A percentile compares a stretch with the other conserved stretches of the same genome.
These are phyloP conservation scores for Neovahlkampfia damariscottae DNA, from an alignment of 78 protist genomes.

Conservation along the genomic window DNA sequence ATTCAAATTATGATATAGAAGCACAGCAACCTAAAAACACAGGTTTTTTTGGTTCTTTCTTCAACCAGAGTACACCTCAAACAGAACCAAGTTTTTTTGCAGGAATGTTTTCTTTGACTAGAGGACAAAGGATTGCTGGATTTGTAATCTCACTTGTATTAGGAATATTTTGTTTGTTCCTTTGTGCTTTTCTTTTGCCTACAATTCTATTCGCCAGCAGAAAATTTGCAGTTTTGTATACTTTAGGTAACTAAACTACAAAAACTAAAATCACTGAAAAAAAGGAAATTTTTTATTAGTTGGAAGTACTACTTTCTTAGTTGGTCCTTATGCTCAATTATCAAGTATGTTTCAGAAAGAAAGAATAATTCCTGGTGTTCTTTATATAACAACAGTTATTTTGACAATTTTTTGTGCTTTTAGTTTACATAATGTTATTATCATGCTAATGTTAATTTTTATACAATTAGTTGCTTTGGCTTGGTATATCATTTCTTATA, in stretches of 20 bases:
- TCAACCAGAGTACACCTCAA: too few species aligned
- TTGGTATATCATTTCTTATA: constrained; percentile 19
- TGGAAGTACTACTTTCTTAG: not conserved
- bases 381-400: not conserved
- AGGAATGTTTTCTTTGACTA: not conserved
- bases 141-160: constrained; percentile 6
- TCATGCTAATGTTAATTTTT: not conserved
- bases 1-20: too few species aligned
- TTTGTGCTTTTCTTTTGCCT: not conserved
- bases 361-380: too few species aligned
- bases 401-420: not conserved
- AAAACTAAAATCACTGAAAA: not conserved
- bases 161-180: not conserved
- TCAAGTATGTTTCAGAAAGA: too few species aligned
- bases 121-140: constrained; percentile 10
- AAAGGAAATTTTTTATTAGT: not conserved
- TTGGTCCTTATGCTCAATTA: too few species aligned
- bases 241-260: constrained; percentile 7
- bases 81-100: not conserved
- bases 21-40: too few species aligned
- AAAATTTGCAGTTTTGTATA: constrained; percentile 13
- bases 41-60: too few species aligned
- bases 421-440: not conserved
- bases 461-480: constrained; percentile 11
- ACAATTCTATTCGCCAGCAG: not conserved